phyloP scores from a whole-genome alignment of 805 yeast genomes.

The Sungouiella thailandica region DNA sequence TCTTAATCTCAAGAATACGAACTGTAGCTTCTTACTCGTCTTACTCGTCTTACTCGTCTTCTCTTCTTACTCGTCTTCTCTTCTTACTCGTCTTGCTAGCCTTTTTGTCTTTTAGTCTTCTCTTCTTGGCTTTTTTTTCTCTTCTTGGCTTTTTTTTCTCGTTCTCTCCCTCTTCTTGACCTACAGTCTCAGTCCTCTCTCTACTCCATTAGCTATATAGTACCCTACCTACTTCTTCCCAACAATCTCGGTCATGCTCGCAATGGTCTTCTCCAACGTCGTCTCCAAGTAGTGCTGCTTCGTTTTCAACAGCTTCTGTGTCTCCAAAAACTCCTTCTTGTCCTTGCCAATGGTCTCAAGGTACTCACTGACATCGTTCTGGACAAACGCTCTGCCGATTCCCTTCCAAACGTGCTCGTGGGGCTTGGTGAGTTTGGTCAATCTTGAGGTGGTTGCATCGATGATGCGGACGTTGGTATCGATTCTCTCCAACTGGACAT shows the following conservation, averaged over 20 bases:
- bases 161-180: no score
- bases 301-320: constrained; percentile 54
- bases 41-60: no score
- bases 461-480: constrained; percentile 49
- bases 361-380: constrained; percentile 43
- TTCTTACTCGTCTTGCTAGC: no score
- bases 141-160: no score
- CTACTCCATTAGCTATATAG: background rate
- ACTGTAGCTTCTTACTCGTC: no score
- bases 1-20: no score
- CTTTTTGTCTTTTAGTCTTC: no score
- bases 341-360: constrained; percentile 46
- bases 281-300: constrained; percentile 71
- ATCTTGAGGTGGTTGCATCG: constrained; percentile 52
- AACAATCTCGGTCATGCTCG: constrained; percentile 50
- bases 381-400: constrained; percentile 70
- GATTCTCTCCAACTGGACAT: constrained; percentile 45
- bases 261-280: constrained; percentile 68
- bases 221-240: constrained; percentile 11
- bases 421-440: constrained; percentile 34
- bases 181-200: no score
- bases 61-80: no score
- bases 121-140: no score
- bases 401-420: constrained; percentile 72
- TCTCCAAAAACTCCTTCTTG: constrained; percentile 51